Percentiles rank a stretch among this genome's conserved stretches.
These are phyloP conservation scores for Tuber indicum DNA, from an alignment of 495 filamentous ascomycete genomes.

Conservation along the genomic window DNA sequence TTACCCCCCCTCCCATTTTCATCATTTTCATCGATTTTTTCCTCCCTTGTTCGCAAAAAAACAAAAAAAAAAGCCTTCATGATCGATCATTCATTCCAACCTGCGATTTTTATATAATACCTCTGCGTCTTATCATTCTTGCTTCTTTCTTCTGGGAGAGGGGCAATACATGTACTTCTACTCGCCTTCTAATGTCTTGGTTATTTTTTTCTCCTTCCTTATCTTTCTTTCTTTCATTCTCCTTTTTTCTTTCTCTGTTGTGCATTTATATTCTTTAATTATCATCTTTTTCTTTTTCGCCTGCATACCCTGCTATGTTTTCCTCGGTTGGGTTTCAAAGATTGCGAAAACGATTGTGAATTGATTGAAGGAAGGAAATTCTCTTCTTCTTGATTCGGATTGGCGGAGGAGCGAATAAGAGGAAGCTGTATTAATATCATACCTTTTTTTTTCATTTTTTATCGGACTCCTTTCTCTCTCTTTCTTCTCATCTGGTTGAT, in stretches of 20 bases:
- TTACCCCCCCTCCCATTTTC: conserved; percentile 7
- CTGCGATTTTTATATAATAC: neutral
- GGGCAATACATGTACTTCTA: conserved; percentile 37
- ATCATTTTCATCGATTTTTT: neutral
- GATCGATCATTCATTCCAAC: neutral
- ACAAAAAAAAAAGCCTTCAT: neutral
- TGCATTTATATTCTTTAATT: conserved; percentile 3
- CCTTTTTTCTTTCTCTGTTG: neutral
- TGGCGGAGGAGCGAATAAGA: neutral
- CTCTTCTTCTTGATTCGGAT: conserved; percentile 1
- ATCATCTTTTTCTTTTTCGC: neutral
- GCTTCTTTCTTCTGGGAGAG: conserved; percentile 9
- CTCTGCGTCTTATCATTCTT: neutral
- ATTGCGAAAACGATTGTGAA: neutral
- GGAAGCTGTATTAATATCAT: conserved; percentile 4
- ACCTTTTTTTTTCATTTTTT: neutral
- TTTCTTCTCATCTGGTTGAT: neutral
- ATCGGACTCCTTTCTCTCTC: neutral
- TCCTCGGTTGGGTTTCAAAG: neutral
- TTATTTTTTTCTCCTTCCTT: neutral
- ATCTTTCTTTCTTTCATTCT: neutral
- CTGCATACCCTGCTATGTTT: neutral
- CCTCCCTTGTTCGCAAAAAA: neutral
- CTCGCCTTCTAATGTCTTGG: conserved; percentile 13
- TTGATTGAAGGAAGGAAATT: neutral